Conservation (phyloP, 1,284 basidiomycete species). For the Leucocoprinus gongylophorus region DNA sequence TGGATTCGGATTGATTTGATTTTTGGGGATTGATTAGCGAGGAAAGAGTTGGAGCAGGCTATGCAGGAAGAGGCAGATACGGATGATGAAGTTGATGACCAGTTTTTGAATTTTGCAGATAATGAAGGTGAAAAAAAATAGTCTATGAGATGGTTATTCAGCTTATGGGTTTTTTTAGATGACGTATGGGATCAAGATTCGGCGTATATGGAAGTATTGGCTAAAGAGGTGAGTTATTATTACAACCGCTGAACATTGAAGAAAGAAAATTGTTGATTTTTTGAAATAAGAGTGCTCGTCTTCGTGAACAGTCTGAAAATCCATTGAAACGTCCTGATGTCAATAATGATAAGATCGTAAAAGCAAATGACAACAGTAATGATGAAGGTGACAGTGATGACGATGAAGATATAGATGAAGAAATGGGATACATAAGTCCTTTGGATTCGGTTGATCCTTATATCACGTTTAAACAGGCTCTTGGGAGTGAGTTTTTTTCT, state of each 20-base stretch:
- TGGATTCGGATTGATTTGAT: constrained; percentile 1
- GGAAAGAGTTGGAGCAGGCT: constrained; percentile 58
- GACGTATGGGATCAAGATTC: constrained; percentile 85
- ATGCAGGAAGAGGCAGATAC: constrained; percentile 51
- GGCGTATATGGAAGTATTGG: constrained; percentile 74
- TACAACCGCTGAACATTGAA: neutral
- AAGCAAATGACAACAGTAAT: constrained; percentile 22
- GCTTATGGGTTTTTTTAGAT: constrained; percentile 32
- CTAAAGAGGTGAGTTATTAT: constrained; percentile 57
- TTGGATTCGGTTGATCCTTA: constrained; percentile 71
- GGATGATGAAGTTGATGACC: constrained; percentile 55
- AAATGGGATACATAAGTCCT: constrained; percentile 74
- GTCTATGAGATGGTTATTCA: too few relatives aligned
- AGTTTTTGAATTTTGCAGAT: constrained; percentile 59
- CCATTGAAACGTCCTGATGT: too few relatives aligned
- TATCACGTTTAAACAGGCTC: constrained; percentile 62
- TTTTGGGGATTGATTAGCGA: constrained; percentile 34
- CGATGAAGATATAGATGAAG: constrained; percentile 64
- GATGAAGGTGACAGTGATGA: constrained; percentile 46
- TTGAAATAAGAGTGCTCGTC: constrained; percentile 51
- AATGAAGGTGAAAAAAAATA: constrained; percentile 48
- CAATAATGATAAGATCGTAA: constrained; percentile 12
- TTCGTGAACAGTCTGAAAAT: constrained; percentile 49
- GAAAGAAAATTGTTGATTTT: neutral
- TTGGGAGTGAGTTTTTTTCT: constrained; percentile 54